Evolutionary conservation across 495 filamentous ascomycete species (phyloP), one percentile per base, ranked within the genome.

Genomic region (Staphylotrichum longicolle): DNA sequence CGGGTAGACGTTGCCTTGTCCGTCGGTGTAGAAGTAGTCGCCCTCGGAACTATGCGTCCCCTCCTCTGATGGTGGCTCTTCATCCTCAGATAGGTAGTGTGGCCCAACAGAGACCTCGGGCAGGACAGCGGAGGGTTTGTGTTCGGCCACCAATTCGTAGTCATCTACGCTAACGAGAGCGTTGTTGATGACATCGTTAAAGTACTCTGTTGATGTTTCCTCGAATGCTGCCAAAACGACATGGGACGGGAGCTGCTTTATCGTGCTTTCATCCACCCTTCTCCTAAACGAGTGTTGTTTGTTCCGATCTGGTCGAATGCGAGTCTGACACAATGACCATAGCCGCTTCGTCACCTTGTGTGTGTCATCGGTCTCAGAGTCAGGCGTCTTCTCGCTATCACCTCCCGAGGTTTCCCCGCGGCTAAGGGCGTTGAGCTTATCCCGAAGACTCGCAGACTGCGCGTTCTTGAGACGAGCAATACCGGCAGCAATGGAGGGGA

Each of bases 11-110:
- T 67, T 69, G 3, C 70, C 70, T 5, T 62, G 44, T 3, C 57
- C 63, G 37, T 72, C 70, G 11, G 64, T 57, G 48, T 71, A 72
- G 40, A 69, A 68, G 54, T 69, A 71, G 3, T 64, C 66, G n/a
- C 51, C 66, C 48, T 70, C 68, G 4, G 63, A 68, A 30, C 60
- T 64, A 11, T 32, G 44, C 14, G 33, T 55, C 54, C 27, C 41
- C 15, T 48, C 44, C 11, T 52, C 51, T 34, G 40, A 40, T 14
- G 47, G 7, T 33, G 46, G 27, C 6, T 33, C 52, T 5, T 9
- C 45, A 27, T 57, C 45, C 5, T 33, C 40, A 10, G 11, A 6
- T 11, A 7, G 20, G 27, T 46, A 8, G 33, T 30, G 15, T 6
- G 33, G 33, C 7, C 40, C 58, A 40, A 6, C 1, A 32, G 32